These are phyloP conservation scores for Pseudogymnoascus sp. DNA, from an alignment of 2,329 filamentous ascomycete genomes.

Conservation along the genomic window DNA sequence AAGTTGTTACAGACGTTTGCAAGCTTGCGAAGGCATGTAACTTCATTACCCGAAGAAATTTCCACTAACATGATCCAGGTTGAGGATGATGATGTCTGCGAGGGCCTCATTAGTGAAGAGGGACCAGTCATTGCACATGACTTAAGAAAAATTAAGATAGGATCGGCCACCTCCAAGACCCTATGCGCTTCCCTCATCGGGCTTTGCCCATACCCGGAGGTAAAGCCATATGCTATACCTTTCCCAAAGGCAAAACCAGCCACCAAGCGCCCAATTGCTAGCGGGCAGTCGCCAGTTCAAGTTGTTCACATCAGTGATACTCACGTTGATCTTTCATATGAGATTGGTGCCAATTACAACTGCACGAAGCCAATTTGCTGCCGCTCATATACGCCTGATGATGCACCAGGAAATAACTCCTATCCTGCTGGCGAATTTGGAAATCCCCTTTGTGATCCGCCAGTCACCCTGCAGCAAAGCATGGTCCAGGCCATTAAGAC, in stretches of 20 bases:
- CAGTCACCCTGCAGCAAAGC: conserved; percentile 31
- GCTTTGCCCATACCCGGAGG: conserved; percentile 25
- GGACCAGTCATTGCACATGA: conserved; percentile 44
- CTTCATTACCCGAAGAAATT: conserved; percentile 11
- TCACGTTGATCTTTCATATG: conserved; percentile 34
- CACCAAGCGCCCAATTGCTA: conserved; percentile 27
- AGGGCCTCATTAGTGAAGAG: conserved; percentile 42
- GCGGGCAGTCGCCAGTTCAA: conserved; percentile 29
- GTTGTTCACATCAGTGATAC: conserved; percentile 36
- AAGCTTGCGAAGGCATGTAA: conserved; percentile 15
- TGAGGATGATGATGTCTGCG: conserved; percentile 29
- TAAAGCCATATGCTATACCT: conserved; percentile 27
- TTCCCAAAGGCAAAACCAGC: conserved; percentile 29
- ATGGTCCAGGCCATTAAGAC: conserved; percentile 31
- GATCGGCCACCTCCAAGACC: conserved; percentile 40
- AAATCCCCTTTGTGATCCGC: conserved; percentile 32
- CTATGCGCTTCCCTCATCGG: conserved; percentile 48
- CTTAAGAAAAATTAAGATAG: conserved; percentile 39
- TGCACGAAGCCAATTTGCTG: conserved; percentile 37
- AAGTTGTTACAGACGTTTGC: conserved; percentile 31
- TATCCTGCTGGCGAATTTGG: conserved; percentile 32
- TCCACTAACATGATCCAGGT: conserved; percentile 15
- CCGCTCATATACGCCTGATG: conserved; percentile 28
- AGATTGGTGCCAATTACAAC: conserved; percentile 31
- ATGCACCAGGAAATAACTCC: conserved; percentile 30